Base-by-base conservation (phyloP, 75 land plant genomes). In the Azolla pinnata region DNA sequence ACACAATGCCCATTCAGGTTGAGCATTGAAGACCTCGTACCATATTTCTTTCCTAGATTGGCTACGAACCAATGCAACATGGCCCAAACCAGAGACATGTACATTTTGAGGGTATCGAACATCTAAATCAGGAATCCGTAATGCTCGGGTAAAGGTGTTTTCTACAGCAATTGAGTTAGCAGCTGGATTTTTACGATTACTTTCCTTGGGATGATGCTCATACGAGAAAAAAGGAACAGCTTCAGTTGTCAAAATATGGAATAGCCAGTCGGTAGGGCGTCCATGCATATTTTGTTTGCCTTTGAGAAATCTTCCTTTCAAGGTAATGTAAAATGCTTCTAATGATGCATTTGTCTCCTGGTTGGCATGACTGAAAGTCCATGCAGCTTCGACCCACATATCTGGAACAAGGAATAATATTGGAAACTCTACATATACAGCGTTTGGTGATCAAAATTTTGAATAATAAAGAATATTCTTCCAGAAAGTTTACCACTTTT, bases 211-310 rank as follows among this genome's bases (percentile, higher is more conserved):
- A 75, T 77, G 77, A 0, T 72, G 86, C 31, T 81, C 73, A 44
- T 84, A 83, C 92, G 87, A 87, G 49, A 84, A 83, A 50, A 67
- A 66, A 0, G 92, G 81, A 40, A 81, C 79, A 34, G 81, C 59
- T 55, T 87, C 92, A 1, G 82, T 84, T 14, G 82, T 81, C 47
- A 87, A 67, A 60, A 78, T 78, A 63, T 83, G 83, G 1, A 83
- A 83, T 53, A 87, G 67, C 92, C 92, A 87, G 66, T 87, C 92
- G 34, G 83, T 76, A n/a, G 12, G 16, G 10, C 31, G 52, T 5
- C 64, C 50, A 26, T 46, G 31, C 10, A 61, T 35, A 8, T 32
- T 45, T 19, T 47, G 18, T 29, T 47, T 61, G 2, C 32, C 40
- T 18, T 25, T 46, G 14, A 29, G 29, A 30, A 61, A 47, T 0